Percentiles rank a stretch among this genome's conserved stretches.
These are phyloP conservation scores for Plenodomus tracheiphilus DNA, from an alignment of 2,329 filamentous ascomycete genomes.

Conservation along the genomic window DNA sequence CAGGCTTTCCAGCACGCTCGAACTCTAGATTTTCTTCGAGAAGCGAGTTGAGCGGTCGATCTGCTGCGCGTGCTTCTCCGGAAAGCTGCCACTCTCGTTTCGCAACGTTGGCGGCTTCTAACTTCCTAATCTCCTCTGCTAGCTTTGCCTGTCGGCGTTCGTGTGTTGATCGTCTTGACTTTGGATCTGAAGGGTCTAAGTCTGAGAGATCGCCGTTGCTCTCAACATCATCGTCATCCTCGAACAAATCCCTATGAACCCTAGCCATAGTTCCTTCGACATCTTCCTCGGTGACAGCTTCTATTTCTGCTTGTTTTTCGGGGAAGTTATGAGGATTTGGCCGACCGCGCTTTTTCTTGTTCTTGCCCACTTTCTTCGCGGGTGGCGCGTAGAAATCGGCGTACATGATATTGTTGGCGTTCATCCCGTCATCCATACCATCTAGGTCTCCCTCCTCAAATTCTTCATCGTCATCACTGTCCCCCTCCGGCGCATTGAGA, in stretches of 20 bases:
- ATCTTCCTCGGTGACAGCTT: slow-evolving; percentile 57
- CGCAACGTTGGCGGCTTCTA: slow-evolving; percentile 86
- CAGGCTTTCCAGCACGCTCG: slow-evolving; percentile 90
- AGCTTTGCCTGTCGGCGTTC: slow-evolving; percentile 85
- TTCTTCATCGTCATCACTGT: slow-evolving; percentile 64
- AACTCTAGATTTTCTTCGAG: slow-evolving; percentile 95
- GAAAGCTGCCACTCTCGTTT: slow-evolving; percentile 89
- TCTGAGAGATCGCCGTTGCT: slow-evolving; percentile 61
- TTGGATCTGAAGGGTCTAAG: slow-evolving; percentile 68
- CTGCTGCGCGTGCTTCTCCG: slow-evolving; percentile 81
- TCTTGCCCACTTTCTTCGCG: slow-evolving; percentile 68
- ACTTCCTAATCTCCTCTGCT: slow-evolving; percentile 83
- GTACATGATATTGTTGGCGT: slow-evolving; percentile 89
- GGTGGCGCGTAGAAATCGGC: slow-evolving; percentile 92
- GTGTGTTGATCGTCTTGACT: slow-evolving; percentile 78
- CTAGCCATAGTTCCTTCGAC: slow-evolving; percentile 82
- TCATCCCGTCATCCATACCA: slow-evolving; percentile 60
- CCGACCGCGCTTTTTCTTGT: slow-evolving; percentile 56
- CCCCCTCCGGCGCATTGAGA: slow-evolving; percentile 72
- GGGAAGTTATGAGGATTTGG: slow-evolving; percentile 59
- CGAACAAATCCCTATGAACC: slow-evolving; percentile 87
- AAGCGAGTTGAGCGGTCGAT: slow-evolving; percentile 86
- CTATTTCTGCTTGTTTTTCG: slow-evolving; percentile 23
- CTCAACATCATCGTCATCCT: slow-evolving; percentile 67
- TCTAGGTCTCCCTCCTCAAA: slow-evolving; percentile 60